Evolutionary conservation across 257 asterid genomes (phyloP), one percentile per base, ranked within the genome.

Genomic region (Solanum pinnatisectum): DNA sequence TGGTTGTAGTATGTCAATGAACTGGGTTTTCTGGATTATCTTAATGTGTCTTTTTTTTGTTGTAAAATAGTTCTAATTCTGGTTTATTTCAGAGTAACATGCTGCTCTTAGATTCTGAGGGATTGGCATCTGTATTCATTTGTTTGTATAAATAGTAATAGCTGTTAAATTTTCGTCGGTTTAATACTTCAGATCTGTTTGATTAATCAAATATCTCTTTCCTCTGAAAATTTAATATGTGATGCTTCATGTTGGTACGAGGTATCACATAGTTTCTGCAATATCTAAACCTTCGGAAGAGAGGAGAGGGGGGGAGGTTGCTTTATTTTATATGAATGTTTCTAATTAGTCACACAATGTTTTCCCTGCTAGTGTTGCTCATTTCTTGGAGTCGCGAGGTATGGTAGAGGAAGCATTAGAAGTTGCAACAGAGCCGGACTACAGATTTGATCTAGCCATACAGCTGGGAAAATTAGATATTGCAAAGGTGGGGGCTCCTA

Each of bases 371-470:
- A 96, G 99, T 93, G 99, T 96, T 88, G 99, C 98, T 56, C 98
- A 87, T 88, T 96, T 96, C 94, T 92, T 96, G 95, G 99, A 97
- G 89, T 97, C 99, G 33, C 96, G 99, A 59, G 99, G 97, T 83
- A 97, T 96, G 98, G 91, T 93, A 87, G 98, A 92, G 91, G 98
- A 96, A 77, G 99, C 99, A 86, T 90, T 97, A 78, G 96, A 94
- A 92, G 95, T 97, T 88, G 99, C 99, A 65, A 95, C 98, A 78
- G 99, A 97, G 83, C 96, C 98, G n/a, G 99, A 96, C 88, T 96
- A 97, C 94, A 94, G 96, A 94, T 97, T 97, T 93, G 99, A 97
- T 91, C 91, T 97, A 49, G 98, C 99, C 89, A 93, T 97, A 89
- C 99, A 96, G 88, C 93, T 97, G 37, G 96, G 99, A 86, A 94